These are phyloP conservation scores for Plantago lanceolata DNA, from an alignment of 305 asterid species.

Conservation along the genomic window DNA sequence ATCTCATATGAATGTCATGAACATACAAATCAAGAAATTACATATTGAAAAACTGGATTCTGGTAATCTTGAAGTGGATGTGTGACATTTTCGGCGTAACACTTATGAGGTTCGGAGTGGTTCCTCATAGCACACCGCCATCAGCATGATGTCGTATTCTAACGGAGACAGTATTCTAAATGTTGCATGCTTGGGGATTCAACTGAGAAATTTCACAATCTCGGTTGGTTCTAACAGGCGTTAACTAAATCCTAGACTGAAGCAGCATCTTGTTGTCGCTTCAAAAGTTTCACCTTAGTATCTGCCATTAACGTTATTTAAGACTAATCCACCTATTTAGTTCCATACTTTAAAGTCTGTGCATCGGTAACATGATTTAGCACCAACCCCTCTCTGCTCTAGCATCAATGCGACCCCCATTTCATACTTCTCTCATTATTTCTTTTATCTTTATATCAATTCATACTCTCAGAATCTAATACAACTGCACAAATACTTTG, in stretches of 20 bases:
- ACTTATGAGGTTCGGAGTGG: neutral
- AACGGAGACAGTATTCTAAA: neutral
- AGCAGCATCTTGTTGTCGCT: neutral
- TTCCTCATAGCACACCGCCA: neutral
- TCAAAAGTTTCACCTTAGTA: neutral
- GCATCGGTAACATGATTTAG: too few species aligned
- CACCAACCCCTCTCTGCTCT: too few species aligned
- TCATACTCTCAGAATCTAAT: neutral
- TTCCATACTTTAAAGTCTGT: too few species aligned
- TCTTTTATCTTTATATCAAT: too few species aligned
- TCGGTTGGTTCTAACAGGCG: neutral
- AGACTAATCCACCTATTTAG: too few species aligned
- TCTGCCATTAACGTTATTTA: too few species aligned
- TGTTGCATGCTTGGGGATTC: neutral
- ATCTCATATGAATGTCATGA: conserved; percentile 2
- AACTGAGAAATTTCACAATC: conserved; percentile 3
- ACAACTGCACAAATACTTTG: neutral
- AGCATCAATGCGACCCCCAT: neutral
- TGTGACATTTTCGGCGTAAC: neutral
- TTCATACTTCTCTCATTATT: neutral
- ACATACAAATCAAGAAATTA: neutral
- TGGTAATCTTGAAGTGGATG: neutral
- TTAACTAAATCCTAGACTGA: neutral
- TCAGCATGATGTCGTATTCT: neutral
- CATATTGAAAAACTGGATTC: neutral